A percentile compares a stretch with the other conserved stretches of the same genome.
Conservation (phyloP, 2,329 filamentous ascomycete species). For the Monilinia polystroma region DNA sequence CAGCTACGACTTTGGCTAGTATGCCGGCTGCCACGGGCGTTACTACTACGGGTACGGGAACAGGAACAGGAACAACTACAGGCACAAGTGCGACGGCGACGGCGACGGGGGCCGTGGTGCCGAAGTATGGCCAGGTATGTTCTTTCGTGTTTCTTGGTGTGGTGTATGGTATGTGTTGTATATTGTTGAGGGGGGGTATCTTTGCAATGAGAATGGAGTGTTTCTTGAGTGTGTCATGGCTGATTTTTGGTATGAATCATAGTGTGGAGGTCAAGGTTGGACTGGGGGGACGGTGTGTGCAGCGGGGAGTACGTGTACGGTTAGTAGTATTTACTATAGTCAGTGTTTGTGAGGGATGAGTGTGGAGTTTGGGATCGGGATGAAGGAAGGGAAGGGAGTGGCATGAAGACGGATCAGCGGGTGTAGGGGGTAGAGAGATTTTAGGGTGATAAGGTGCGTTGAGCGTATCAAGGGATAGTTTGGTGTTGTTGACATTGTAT, state of each 20-base stretch:
- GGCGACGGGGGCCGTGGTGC: neutral
- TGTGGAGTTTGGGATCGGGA: neutral
- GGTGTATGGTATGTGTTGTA: neutral
- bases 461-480: neutral
- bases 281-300: slow-evolving; percentile 30
- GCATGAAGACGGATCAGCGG: neutral
- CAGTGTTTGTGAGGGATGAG: slow-evolving; percentile 27
- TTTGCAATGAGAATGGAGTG: neutral
- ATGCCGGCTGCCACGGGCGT: slow-evolving; percentile 1
- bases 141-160: neutral
- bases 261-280: slow-evolving; percentile 33
- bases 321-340: slow-evolving; percentile 29
- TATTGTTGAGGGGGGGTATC: neutral
- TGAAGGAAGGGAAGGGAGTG: neutral
- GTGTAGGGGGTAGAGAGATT: neutral
- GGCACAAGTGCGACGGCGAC: neutral
- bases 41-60: neutral
- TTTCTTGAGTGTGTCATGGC: neutral
- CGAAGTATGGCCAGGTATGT: slow-evolving; percentile 28
- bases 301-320: slow-evolving; percentile 27
- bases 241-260: neutral
- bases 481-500: neutral
- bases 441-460: neutral
- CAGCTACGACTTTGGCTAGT: slow-evolving; percentile 5
- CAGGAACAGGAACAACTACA: neutral